A percentile compares a stretch with the other conserved stretches of the same genome.
Evolutionary conservation across 805 yeast genomes (phyloP).

Genomic region (Yueomyces sp.): DNA sequence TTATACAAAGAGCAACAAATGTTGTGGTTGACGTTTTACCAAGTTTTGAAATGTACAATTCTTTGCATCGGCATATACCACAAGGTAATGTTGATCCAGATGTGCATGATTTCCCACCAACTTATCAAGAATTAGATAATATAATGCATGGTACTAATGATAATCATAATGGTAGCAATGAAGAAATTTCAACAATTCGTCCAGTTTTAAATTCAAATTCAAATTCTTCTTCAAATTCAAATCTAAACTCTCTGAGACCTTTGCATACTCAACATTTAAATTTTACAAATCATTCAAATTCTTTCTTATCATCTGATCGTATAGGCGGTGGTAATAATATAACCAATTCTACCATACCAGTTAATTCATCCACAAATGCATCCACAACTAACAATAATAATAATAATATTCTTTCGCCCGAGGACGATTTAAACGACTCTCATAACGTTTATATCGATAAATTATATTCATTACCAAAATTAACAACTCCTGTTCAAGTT

Average conservation of each 20-base stretch:
- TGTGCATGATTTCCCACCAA: slow-evolving; percentile 9
- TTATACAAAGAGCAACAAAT: slow-evolving; percentile 1
- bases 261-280: slow-evolving; percentile 6
- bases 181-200: neutral
- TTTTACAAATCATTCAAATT: neutral
- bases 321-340: neutral
- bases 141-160: neutral
- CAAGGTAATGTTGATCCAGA: slow-evolving; percentile 11
- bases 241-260: slow-evolving; percentile 2
- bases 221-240: neutral
- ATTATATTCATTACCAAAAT: slow-evolving; percentile 12
- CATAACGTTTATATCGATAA: slow-evolving; percentile 11
- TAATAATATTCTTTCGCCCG: neutral
- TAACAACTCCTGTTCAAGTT: slow-evolving; percentile 12
- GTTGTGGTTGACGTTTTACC: slow-evolving; percentile 14
- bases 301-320: neutral
- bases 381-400: neutral
- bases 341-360: neutral
- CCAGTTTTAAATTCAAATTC: neutral
- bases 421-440: slow-evolving; percentile 6
- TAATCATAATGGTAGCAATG: neutral
- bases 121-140: slow-evolving; percentile 1
- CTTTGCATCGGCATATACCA: slow-evolving; percentile 16
- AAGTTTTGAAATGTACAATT: slow-evolving; percentile 16
- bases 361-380: neutral